Percentiles rank a stretch among this genome's conserved stretches.
Evolutionary conservation across 805 yeast genomes (phyloP).

Genomic region (Wickerhamiella bombiphila): DNA sequence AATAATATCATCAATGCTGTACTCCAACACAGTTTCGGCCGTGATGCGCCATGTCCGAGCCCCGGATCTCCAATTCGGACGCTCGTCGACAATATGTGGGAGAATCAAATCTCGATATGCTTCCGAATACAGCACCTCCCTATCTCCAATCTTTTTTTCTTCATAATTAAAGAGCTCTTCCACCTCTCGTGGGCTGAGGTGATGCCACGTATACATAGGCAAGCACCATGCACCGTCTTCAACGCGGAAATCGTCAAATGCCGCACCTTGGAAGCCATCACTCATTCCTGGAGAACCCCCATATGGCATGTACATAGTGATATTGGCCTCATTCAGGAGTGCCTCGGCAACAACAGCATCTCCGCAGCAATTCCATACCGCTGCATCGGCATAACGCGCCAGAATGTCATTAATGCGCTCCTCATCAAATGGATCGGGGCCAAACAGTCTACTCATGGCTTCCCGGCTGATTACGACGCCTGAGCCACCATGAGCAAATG

Average conservation of each 20-base stretch:
- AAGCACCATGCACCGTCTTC: slow-evolving; percentile 20
- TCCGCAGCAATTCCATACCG: slow-evolving; percentile 23
- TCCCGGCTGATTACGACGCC: slow-evolving; percentile 24
- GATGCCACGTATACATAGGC: slow-evolving; percentile 25
- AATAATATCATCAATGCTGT: background rate
- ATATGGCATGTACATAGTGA: background rate
- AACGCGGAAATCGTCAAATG: slow-evolving; percentile 15
- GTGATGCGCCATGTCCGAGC: slow-evolving; percentile 1
- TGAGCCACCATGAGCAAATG: slow-evolving; percentile 29
- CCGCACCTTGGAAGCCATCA: slow-evolving; percentile 24
- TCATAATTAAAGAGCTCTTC: slow-evolving; percentile 26
- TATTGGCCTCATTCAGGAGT: background rate
- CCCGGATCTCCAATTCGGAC: slow-evolving; percentile 17
- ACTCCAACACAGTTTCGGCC: background rate
- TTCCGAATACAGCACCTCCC: slow-evolving; percentile 12
- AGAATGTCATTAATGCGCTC: slow-evolving; percentile 3
- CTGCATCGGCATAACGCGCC: slow-evolving; percentile 14
- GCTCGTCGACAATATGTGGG: slow-evolving; percentile 16
- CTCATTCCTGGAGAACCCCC: background rate
- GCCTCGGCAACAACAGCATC: slow-evolving; percentile 22
- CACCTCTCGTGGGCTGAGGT: slow-evolving; percentile 20
- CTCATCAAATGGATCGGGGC: slow-evolving; percentile 1
- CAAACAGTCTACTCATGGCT: slow-evolving; percentile 20
- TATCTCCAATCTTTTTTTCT: slow-evolving; percentile 36
- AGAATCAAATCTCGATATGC: slow-evolving; percentile 21